Evolutionary conservation across 2,329 filamentous ascomycete genomes (phyloP), one percentile per base, ranked within the genome.

Genomic region (Pestalotiopsis sp.): DNA sequence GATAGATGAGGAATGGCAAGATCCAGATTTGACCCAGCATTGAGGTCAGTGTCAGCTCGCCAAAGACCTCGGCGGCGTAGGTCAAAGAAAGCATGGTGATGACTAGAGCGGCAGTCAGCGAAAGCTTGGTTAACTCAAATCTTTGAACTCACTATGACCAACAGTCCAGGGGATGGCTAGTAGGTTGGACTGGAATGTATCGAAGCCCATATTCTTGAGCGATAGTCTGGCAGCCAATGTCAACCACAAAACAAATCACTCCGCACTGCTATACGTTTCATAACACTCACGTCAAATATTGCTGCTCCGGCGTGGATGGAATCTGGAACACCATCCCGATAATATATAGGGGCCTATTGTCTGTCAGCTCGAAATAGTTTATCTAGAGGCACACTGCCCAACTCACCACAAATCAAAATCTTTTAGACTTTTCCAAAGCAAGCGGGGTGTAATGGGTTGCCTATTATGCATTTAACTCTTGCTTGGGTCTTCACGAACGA

Each of bases 391-490:
- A 58, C 5, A 17, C 17, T 52, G 20, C 27, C 5, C 6, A 13
- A 23, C 38, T 58, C 20, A 41, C 85, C 85, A 90, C 67, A 90
- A 80, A 69, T 90, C 85, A 68, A 86, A 90, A 72, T 89, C 87
- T 2, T 78, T 80, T 3, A 88, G 73, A 4, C 83, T 81, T 17
- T 83, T 75, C 82, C 84, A 86, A 1, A 88, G 80, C 3, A 83
- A 77, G 5, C 77, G 78, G 1, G 80, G 78, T 0, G 83, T 85
- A n/a, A 90, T 80, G 0, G 83, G 83, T 73, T 89, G 82, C 6
- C 87, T 83, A 68, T 89, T 89, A 73, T 89, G 85, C 85, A 90
- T 88, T 62, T 84, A 83, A 49, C 84, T 84, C 76, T 87, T 88
- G 52, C 85, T 85, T 0, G 86, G 85, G 71, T 87, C 86, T 62